Evolutionary conservation across 2,329 filamentous ascomycete species (phyloP), one percentile per base, ranked within the genome.

Genomic region (Diaporthe batatas): DNA sequence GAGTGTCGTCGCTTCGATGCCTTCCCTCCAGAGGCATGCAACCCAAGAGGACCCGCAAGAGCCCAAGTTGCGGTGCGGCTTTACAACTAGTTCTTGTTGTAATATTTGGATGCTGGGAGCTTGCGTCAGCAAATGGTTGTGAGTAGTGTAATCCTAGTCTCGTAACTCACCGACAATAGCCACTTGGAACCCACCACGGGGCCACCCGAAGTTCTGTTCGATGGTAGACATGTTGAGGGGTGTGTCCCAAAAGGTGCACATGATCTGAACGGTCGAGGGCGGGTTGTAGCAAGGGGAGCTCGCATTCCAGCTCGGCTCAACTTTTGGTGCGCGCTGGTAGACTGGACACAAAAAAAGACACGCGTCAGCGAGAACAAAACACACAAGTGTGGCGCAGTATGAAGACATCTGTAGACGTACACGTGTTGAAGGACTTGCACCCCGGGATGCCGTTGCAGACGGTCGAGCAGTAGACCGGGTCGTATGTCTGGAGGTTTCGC

Each of bases 171-270:
- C 62, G 29, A 51, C 44, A 3, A 65, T 51, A 11, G 62, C 11
- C 62, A 51, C 62, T 8, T 51, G 23, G 62, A 65, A 51, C 3
- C 62, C 44, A 5, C 62, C 62, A 34, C 62, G 44, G 16, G 12
- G 6, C 62, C 44, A 23, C 4, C 62, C 62, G n/a, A 23, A 65
- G 44, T 51, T 65, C 12, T 6, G 1, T 6, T 65, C 44, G 29
- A 65, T 14, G 21, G 44, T 44, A 7, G 44, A 25, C 44, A 39
- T 3, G 62, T 32, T 51, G 62, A 65, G 51, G 14, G 51, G 49
- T 1, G 42, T 65, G 44, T 65, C 49, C 59, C 59, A 65, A 6
- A 65, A 7, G 42, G 59, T 51, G 29, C 59, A 65, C 25, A 65
- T 65, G 25, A 65, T 65, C 42, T 65, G 29, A 3, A 65, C 42